Base-by-base conservation (phyloP, 139 green algal genomes). In the Diplosphaera chodatii region DNA sequence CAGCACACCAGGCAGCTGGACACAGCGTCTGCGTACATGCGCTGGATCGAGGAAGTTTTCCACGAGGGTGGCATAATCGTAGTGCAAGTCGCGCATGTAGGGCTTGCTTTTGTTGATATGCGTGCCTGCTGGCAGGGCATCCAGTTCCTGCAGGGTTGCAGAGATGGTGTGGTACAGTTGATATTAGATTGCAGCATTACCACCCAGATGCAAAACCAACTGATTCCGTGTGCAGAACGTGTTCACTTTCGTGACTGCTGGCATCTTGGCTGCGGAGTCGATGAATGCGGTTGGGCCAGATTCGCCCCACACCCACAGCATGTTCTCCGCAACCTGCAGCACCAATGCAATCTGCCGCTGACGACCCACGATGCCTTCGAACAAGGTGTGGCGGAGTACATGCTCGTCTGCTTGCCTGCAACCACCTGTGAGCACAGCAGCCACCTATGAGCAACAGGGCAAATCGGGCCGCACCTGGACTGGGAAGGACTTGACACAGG, bases 11-110 rank as follows among this genome's bases (percentile, higher is more conserved):
- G n/a, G n/a, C n/a, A n/a, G n/a, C n/a, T n/a, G n/a, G n/a, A n/a
- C n/a, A n/a, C n/a, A n/a, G n/a, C n/a, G n/a, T n/a, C n/a, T n/a
- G n/a, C n/a, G n/a, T n/a, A n/a, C 87, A 40, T 93, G 88, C 0
- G 68, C 72, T 15, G 86, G 88, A 76, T 93, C 88, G 37, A 86
- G 0, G 34, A 91, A 0, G 68, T 92, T 93, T 74, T 93, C 88
- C n/a, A 84, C 23, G 28, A 92, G 68, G 2, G 70, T 77, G 63
- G 86, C 68, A 23, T 66, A 76, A 23, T 69, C 75, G 55, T 83
- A 78, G 10, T 76, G 83, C 40, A 83, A 23, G 55, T 87, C 84
- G 0, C 77, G 63, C n/a, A 62, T 66, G 67, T 72, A 83, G 21
- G 29, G 32, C 25, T 62, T 59, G 23, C 31, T 56, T 3, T 29